Evolutionary conservation across 176 grass and related monocot species (phyloP), one percentile per base, ranked within the genome.

Genomic region (Phragmites australis): DNA sequence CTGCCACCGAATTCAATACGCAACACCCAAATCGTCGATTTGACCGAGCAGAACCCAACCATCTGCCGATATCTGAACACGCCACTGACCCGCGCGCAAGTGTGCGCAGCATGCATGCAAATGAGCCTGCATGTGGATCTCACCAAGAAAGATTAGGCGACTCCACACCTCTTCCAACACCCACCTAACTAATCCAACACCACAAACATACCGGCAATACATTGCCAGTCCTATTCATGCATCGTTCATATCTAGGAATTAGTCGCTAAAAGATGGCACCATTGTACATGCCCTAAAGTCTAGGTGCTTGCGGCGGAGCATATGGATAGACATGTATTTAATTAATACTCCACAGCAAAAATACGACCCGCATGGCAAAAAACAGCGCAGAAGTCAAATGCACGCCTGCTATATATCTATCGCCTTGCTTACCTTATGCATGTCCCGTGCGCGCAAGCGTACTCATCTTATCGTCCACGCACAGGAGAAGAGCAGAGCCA

Each of bases 341-440:
- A n/a, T 67, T 19, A 65, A 51, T 50, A 47, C 39, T 14, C 27
- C 19, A 11, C 16, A 69, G 18, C 61, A 68, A 81, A 81, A 76
- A 17, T 23, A 31, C 22, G 30, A 34, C 46, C 49, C 41, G 77
- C 18, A 12, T 79, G 10, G 25, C 6, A 17, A 10, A 25, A 41
- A 23, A 65, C 71, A 76, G 70, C 4, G 32, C 29, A 37, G 31
- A 18, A 42, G 72, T 82, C 72, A 85, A 82, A 77, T 22, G 10
- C 18, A 3, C n/a, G 14, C 57, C 41, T 55, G 8, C 58, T 47
- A 80, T 62, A 65, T 65, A 79, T 43, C 22, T 8, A 3, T 18
- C 19, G 10, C 45, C 26, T 1, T 21, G 26, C 42, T 32, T 7
- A n/a, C 37, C 74, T 23, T 45, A 77, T 15, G 26, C 13, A 59